Evolutionary conservation across 1,139 yeast genomes (phyloP).

Genomic region (Pneumocystis canis): DNA sequence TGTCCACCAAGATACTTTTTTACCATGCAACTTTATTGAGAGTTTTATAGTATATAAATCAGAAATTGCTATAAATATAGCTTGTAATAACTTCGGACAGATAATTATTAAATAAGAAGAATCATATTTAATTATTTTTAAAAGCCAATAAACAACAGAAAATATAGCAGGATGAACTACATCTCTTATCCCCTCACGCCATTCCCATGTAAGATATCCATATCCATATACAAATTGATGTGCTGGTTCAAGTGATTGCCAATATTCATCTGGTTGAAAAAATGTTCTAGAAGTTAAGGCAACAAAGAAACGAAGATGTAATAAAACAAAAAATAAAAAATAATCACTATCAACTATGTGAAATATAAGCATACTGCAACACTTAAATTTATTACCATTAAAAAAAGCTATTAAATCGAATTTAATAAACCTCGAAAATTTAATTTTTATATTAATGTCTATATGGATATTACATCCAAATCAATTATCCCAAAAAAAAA

Average conservation of each 20-base stretch:
- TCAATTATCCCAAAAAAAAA: not conserved
- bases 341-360: not conserved
- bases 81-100: slow-evolving; percentile 57
- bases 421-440: not conserved
- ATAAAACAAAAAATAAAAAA: not conserved
- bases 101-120: slow-evolving; percentile 20
- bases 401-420: not conserved
- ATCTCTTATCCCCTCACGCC: slow-evolving; percentile 63
- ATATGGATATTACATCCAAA: not conserved
- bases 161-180: slow-evolving; percentile 68
- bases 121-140: slow-evolving; percentile 22
- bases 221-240: slow-evolving; percentile 58
- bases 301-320: slow-evolving; percentile 28
- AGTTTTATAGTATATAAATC: slow-evolving; percentile 31
- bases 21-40: slow-evolving; percentile 19
- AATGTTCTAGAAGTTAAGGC: slow-evolving; percentile 53
- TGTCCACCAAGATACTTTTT: slow-evolving; percentile 15
- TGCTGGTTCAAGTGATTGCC: slow-evolving; percentile 89
- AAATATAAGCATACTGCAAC: not conserved
- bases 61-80: slow-evolving; percentile 52
- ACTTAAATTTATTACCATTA: not conserved
- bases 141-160: slow-evolving; percentile 28
- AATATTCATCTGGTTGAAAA: slow-evolving; percentile 93
- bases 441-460: not conserved
- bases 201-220: slow-evolving; percentile 91